Evolutionary conservation across 2,329 filamentous ascomycete genomes (phyloP).

Genomic region (Penicillium sp.): DNA sequence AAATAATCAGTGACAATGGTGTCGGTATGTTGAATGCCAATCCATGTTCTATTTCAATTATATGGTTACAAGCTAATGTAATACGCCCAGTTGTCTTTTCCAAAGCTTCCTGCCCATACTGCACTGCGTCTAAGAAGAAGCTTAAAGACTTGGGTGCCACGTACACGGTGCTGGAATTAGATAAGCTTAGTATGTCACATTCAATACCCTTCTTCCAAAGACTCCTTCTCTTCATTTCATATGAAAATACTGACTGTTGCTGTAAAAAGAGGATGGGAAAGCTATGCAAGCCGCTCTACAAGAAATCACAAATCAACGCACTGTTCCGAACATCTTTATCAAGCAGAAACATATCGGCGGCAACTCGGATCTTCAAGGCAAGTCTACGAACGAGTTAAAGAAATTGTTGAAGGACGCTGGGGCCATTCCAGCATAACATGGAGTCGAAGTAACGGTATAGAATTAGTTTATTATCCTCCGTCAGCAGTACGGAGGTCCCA

Average conservation of each 20-base stretch:
- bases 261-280: conserved; percentile 2
- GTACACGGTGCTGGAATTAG: conserved; percentile 2
- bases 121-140: conserved; percentile 2
- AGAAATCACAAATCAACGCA: conserved; percentile 6
- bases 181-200: not conserved
- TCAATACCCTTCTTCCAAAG: not conserved
- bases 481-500: too few species aligned
- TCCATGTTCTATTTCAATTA: not conserved
- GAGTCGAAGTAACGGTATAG: too few species aligned
- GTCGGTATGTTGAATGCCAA: not conserved
- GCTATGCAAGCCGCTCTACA: conserved; percentile 6
- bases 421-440: not conserved
- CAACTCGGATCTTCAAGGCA: conserved; percentile 6
- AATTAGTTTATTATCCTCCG: too few species aligned
- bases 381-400: not conserved
- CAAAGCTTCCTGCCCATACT: conserved; percentile 8
- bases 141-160: conserved; percentile 1
- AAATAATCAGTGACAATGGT: not conserved
- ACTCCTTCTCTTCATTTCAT: not conserved
- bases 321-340: conserved; percentile 11
- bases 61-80: not conserved
- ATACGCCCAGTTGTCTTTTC: conserved; percentile 2
- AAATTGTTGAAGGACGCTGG: not conserved
- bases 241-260: not conserved
- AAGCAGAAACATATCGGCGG: conserved; percentile 7